Evolutionary conservation across 306 rosid species (phyloP), one percentile per base, ranked within the genome.

Genomic region (Prunus salicina): DNA sequence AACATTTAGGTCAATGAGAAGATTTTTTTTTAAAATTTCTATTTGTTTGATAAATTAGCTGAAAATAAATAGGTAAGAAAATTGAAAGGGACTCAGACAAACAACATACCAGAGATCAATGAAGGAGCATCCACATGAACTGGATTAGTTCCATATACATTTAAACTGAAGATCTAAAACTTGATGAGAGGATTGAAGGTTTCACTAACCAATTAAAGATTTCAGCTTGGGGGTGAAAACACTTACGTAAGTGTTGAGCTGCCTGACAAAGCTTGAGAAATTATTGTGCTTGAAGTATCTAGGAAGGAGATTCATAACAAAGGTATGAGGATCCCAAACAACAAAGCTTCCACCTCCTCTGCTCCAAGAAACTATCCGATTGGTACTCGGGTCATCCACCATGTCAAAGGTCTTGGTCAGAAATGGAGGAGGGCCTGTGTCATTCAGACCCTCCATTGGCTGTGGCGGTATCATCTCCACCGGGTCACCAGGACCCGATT

Each of bases 201-300:
- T 58, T 58, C 15, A 72, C 67, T 24, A 57, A 72, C 76, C 76
- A 69, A 69, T 69, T 8, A 69, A 12, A 46, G 56, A 43, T 45
- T 47, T 53, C 32, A 71, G 50, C 75, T 61, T 61, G 56, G 34
- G 67, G 49, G 57, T 61, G 71, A 51, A 67, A 43, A 47, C 79
- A 84, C 96, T 89, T 85, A 94, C 98, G 56, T 91, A 91, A 80
- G 97, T 94, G 83, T 94, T 91, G 43, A 94, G 87, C 85, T 93
- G 98, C 74, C 98, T 85, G 34, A 93, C 96, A 82, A 93, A 93
- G 85, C 97, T 93, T 25, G 98, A 89, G 86, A 93, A 94, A 56
- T 94, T 94, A 72, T 84, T 87, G 81, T 94, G 98, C 84, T 94
- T 94, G 88, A 94, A 94, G 84, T 81, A 87, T 71, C 77, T 81